Evolutionary conservation across 208 protist species (phyloP).

Genomic region (Leishmania turanica): DNA sequence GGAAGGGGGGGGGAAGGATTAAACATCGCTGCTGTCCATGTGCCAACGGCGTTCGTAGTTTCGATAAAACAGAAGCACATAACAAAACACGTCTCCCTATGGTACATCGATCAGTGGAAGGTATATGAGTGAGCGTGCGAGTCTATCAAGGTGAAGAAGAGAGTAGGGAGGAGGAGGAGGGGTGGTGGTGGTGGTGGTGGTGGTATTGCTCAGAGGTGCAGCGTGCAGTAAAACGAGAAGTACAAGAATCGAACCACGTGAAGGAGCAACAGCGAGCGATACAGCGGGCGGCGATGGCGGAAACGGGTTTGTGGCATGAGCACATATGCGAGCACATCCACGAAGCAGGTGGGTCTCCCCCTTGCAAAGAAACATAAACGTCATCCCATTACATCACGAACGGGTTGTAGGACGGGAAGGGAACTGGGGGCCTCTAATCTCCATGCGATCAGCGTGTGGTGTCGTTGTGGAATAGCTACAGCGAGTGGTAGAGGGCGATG

Average conservation of each 20-base stretch:
- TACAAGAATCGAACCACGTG: background rate
- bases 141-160: conserved; percentile 12
- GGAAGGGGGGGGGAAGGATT: background rate
- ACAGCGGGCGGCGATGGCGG: background rate
- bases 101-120: conserved; percentile 4
- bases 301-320: background rate
- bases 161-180: background rate
- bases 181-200: too few relatives aligned
- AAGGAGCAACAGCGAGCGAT: background rate
- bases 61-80: background rate
- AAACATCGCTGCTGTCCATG: background rate
- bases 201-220: background rate
- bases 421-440: background rate
- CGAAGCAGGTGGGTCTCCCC: background rate
- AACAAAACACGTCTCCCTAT: background rate
- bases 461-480: conserved; percentile 27
- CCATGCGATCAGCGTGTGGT: background rate
- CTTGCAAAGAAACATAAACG: background rate
- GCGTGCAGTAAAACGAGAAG: background rate
- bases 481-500: conserved; percentile 49
- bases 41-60: background rate
- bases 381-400: background rate
- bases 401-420: background rate
- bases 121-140: background rate
- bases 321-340: background rate